phyloP scores from a whole-genome alignment of 2,329 filamentous ascomycete species.

The Diaporthe sp. region DNA sequence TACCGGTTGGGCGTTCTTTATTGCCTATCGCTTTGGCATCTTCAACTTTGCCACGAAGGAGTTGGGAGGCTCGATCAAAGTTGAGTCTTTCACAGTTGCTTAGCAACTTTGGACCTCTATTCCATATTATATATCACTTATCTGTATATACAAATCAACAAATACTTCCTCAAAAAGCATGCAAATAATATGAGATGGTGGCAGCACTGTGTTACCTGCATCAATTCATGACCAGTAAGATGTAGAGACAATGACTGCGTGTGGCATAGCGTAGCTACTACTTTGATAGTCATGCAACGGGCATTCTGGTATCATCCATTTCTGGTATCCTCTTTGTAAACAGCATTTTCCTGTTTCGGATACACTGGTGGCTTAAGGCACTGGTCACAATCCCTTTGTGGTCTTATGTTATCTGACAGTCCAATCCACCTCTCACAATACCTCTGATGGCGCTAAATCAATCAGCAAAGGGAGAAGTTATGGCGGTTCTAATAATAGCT shows the following conservation, averaged over 20 bases:
- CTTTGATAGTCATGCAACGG: no score
- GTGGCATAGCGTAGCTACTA: no score
- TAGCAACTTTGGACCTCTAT: neutral
- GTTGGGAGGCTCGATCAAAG: conserved; percentile 53
- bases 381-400: neutral
- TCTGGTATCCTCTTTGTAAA: neutral
- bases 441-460: no score
- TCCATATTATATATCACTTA: neutral
- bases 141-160: neutral
- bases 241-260: no score
- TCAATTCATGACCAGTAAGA: no score
- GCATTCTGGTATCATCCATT: no score
- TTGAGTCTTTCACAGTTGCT: conserved; percentile 24
- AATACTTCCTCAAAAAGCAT: no score
- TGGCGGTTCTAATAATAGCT: neutral
- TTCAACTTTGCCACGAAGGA: conserved; percentile 64
- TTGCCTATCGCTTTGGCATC: conserved; percentile 63
- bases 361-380: no score
- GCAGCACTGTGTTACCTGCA: no score
- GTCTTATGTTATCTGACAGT: neutral
- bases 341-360: neutral
- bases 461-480: neutral
- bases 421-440: no score
- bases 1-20: conserved; percentile 61
- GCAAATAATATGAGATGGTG: no score